These are phyloP conservation scores for Trichoderma orchidacearum DNA, from an alignment of 495 filamentous ascomycete species.

Conservation along the genomic window DNA sequence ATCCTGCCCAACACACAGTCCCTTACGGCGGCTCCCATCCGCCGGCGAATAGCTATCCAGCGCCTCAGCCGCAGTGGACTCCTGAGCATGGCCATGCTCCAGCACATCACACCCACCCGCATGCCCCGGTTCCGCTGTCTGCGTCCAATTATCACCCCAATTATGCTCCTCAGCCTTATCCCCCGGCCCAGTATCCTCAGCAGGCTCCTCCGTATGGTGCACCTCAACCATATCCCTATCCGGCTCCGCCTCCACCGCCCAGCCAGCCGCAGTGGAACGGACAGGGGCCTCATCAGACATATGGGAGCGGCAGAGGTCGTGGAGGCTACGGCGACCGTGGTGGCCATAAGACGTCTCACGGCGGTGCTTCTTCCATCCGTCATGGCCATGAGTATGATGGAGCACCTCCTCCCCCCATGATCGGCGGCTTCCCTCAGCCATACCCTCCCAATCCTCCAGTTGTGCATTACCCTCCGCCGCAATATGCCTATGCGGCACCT, in stretches of 20 bases:
- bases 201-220: constrained; percentile 17
- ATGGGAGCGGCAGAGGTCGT: constrained; percentile 38
- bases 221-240: constrained; percentile 19
- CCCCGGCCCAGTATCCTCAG: constrained; percentile 14
- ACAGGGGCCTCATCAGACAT: constrained; percentile 15
- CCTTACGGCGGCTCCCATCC: constrained; percentile 17
- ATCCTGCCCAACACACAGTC: constrained; percentile 10
- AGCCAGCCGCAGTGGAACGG: constrained; percentile 10
- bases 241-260: constrained; percentile 1
- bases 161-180: constrained; percentile 36
- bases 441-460: constrained; percentile 12
- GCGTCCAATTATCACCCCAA: constrained; percentile 36
- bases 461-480: constrained; percentile 4
- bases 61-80: constrained; percentile 20
- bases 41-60: neutral
- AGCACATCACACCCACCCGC: constrained; percentile 9
- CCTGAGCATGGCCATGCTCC: constrained; percentile 12
- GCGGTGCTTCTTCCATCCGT: constrained; percentile 46
- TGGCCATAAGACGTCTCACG: constrained; percentile 32
- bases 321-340: constrained; percentile 35
- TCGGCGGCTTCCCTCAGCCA: constrained; percentile 22
- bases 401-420: constrained; percentile 27
- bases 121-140: constrained; percentile 20
- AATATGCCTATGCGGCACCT: constrained; percentile 4
- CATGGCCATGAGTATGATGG: neutral